Conservation (phyloP, 2,329 filamentous ascomycete species). For the Colletotrichum sansevieriae region DNA sequence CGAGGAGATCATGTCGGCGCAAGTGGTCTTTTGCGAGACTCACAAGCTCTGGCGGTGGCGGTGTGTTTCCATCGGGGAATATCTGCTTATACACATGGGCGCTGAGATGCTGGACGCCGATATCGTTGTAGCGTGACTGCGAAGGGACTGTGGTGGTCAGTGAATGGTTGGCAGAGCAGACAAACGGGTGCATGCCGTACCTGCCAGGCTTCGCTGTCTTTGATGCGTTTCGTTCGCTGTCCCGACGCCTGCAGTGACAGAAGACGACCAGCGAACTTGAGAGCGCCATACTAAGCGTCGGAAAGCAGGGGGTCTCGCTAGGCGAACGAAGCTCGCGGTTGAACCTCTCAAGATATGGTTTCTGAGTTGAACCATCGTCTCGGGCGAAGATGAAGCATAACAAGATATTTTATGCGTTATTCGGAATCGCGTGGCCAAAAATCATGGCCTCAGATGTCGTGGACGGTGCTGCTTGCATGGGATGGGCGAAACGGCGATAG, state of each 20-base stretch:
- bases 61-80: slow-evolving; percentile 71
- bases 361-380: slow-evolving; percentile 39
- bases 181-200: slow-evolving; percentile 49
- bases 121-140: slow-evolving; percentile 85
- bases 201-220: slow-evolving; percentile 52
- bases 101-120: slow-evolving; percentile 95
- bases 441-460: slow-evolving; percentile 44
- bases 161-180: neutral
- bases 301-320: slow-evolving; percentile 63
- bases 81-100: slow-evolving; percentile 84
- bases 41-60: slow-evolving; percentile 79
- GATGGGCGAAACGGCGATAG: slow-evolving; percentile 53
- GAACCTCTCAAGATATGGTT: slow-evolving; percentile 55
- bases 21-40: slow-evolving; percentile 86
- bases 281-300: slow-evolving; percentile 52
- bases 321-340: slow-evolving; percentile 62
- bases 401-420: neutral
- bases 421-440: neutral
- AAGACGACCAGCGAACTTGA: slow-evolving; percentile 61
- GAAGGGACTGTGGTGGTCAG: slow-evolving; percentile 57
- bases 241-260: slow-evolving; percentile 46
- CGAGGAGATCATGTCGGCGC: slow-evolving; percentile 84
- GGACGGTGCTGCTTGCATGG: slow-evolving; percentile 45
- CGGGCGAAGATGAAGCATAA: slow-evolving; percentile 16
- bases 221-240: slow-evolving; percentile 35